Base-by-base conservation (phyloP, 1,284 basidiomycete genomes). In the Tilletia walkeri region DNA sequence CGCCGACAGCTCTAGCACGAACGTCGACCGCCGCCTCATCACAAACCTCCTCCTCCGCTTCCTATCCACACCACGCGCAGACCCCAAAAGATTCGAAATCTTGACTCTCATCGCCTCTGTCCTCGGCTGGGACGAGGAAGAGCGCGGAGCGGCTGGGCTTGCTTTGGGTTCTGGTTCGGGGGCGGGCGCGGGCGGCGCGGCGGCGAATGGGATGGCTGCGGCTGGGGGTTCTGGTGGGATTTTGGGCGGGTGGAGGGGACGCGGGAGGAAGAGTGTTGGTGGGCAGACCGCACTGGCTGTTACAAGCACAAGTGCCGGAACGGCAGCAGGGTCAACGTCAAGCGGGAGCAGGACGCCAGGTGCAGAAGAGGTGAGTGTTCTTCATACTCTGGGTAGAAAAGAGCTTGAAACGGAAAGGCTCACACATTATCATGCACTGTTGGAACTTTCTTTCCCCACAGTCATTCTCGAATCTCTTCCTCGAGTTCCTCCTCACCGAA, bases 51-150 rank as follows among this genome's bases (percentile, higher is more conserved):
- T 99, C 10, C 87, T 99, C n/a, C 90, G 90, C 0, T 99, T 98
- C 86, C 87, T 99, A 67, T 89, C 88, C 7, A 95, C 94, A 0
- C 92, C 94, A 9, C 89, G 96, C 9, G 91, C 90, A 30, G 95
- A 99, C 84, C 86, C 90, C 30, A 99, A 99, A 84, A 89, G 95
- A 5, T 99, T 95, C 84, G 96, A 99, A 85, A 98, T 99, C 90
- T 88, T 99, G 12, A 88, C 89, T 1, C 87, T 99, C 0, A 88
- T 99, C 4, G 88, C 92, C 1, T 92, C 92, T 4, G 91, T 99
- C 66, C 87, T 99, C 14, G 89, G 88, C 3, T 99, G 96, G 95
- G 88, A 88, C 63, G 95, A 98, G 72, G 86, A 87, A 50, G 94
- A 99, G 85, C 89, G 93, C 45, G 93, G 94, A 83, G 91, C 89